Evolutionary conservation across 2,329 filamentous ascomycete species (phyloP).

Genomic region (Pyrenophora teres): DNA sequence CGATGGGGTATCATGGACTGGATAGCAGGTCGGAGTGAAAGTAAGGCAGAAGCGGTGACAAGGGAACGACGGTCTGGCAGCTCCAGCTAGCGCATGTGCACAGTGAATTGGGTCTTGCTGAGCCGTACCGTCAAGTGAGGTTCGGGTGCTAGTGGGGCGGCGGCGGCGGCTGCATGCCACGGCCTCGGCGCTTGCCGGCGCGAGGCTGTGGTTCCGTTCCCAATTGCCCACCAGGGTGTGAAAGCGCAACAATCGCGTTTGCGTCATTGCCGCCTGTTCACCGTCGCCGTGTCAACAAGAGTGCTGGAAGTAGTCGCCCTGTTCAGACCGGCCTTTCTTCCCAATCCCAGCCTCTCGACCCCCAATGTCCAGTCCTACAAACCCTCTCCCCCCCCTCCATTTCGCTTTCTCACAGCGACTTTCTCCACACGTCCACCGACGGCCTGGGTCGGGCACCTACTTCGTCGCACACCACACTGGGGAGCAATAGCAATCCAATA

Average conservation of each 20-base stretch:
- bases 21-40: constrained; percentile 8
- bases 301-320: constrained; percentile 3
- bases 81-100: constrained; percentile 14
- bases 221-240: constrained; percentile 1
- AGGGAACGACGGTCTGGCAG: background rate
- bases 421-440: background rate
- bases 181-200: constrained; percentile 27
- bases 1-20: constrained; percentile 25
- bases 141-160: constrained; percentile 11
- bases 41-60: background rate
- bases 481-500: no score
- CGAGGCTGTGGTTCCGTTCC: background rate
- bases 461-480: no score
- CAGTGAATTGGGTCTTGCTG: constrained; percentile 14
- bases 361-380: constrained; percentile 6
- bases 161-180: constrained; percentile 7
- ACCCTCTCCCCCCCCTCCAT: constrained; percentile 1
- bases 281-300: background rate
- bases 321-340: background rate
- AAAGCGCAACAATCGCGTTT: constrained; percentile 10
- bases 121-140: constrained; percentile 9
- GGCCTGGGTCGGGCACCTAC: no score
- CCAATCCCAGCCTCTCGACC: background rate
- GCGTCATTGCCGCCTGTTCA: constrained; percentile 19
- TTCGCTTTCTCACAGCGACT: constrained; percentile 4